Evolutionary conservation across 495 filamentous ascomycete genomes (phyloP), one percentile per base, ranked within the genome.

Genomic region (Podospora comata): DNA sequence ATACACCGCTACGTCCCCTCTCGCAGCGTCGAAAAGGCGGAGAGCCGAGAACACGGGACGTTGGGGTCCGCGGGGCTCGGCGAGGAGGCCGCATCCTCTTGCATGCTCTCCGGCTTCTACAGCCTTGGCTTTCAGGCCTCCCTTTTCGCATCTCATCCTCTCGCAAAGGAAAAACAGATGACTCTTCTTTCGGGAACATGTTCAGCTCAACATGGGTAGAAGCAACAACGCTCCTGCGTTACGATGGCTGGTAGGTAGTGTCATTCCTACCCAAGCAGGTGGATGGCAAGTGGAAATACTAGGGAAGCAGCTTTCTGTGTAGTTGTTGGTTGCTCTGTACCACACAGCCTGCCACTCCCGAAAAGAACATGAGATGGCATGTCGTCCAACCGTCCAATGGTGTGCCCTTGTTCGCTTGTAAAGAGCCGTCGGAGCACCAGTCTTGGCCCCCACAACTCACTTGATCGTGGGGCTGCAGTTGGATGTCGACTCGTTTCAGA

Each of bases 391-490:
- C 39, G 39, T 48, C 39, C 39, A 48, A 48, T 48, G 18, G 39
- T 23, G 59, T 34, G 16, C 23, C 26, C 30, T 18, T 23, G n/a
- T 30, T 48, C 23, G 39, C 11, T 61, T 61, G 59, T 18, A 30
- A 30, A 61, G 59, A 20, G 56, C 27, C 59, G 27, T 61, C 11
- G 11, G 59, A 34, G 59, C 59, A 32, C 23, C 23, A 28, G 19
- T 32, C 59, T 63, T 63, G 34, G 61, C 61, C 61, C 61, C 61
- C 61, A 63, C 61, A 6, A 20, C 32, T 19, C 13, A 48, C 39
- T 48, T 11, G 7, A 48, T 5, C 39, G 9, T 48, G 18, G 39
- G 39, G 39, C 39, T 48, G 39, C 39, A 48, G 39, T 48, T 48
- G 39, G 39, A 48, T 48, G 39, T 48, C 39, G 2, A 18, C 13